Evolutionary conservation across 176 grass and related monocot genomes (phyloP).

Genomic region (Avena eriantha): DNA sequence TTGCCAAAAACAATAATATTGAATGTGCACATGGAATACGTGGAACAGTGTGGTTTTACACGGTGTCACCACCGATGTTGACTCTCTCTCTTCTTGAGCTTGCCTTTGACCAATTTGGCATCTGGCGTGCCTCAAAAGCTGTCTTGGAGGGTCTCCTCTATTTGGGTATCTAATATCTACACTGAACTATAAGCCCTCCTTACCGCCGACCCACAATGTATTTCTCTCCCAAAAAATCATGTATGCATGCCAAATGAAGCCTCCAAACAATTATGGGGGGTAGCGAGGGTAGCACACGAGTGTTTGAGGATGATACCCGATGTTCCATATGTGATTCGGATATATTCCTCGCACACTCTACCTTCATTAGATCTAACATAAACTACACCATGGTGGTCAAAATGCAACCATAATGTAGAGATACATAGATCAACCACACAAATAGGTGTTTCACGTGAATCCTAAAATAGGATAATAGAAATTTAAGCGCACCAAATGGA

Average conservation of each 20-base stretch:
- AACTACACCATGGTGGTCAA: background rate
- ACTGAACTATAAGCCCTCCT: background rate
- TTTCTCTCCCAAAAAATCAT: background rate
- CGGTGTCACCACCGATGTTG: background rate
- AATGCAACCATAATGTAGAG: background rate
- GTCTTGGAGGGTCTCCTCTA: background rate
- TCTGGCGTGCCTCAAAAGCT: background rate
- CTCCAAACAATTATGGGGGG: too few relatives aligned
- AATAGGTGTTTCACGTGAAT: background rate
- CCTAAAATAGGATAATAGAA: background rate
- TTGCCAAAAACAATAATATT: background rate
- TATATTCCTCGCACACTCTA: background rate
- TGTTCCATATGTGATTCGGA: background rate
- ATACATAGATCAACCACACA: background rate
- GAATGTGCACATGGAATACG: too few relatives aligned
- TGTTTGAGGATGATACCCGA: too few relatives aligned
- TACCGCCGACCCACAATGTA: background rate
- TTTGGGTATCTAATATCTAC: background rate
- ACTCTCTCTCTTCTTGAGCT: background rate
- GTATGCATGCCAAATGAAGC: background rate
- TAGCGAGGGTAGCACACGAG: too few relatives aligned
- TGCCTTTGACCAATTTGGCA: background rate
- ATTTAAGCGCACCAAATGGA: background rate
- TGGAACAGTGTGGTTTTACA: background rate
- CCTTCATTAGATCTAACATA: background rate